Percentiles rank a stretch among this genome's conserved stretches.
These are phyloP conservation scores for Ophiostoma piceae DNA, from an alignment of 2,329 filamentous ascomycete species.

Conservation along the genomic window DNA sequence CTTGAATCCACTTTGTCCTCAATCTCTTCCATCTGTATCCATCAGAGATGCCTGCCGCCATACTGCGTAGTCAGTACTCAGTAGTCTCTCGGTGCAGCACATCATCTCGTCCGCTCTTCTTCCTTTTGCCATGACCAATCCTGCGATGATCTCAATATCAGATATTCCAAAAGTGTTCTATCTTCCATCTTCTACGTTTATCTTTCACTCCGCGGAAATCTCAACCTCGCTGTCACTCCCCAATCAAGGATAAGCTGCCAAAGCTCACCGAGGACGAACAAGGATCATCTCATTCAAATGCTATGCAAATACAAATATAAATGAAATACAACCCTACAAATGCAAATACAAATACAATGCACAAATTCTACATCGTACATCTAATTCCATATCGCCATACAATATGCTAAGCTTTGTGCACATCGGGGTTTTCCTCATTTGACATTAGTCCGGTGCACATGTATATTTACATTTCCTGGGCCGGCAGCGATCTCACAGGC, in stretches of 20 bases:
- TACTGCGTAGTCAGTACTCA: no score
- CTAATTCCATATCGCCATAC: neutral
- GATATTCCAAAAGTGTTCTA: neutral
- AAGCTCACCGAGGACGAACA: neutral
- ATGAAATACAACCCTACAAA: no score
- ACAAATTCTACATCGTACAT: neutral
- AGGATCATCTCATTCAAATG: no score
- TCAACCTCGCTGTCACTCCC: neutral
- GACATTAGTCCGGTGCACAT: neutral
- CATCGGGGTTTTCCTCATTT: neutral
- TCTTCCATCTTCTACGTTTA: neutral
- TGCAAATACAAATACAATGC: no score
- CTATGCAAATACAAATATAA: no score
- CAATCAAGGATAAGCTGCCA: neutral
- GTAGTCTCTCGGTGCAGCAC: neutral
- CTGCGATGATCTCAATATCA: slow-evolving; percentile 2
- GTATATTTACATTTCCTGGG: neutral
- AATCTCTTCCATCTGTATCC: neutral
- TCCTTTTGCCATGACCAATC: neutral
- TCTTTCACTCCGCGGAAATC: neutral
- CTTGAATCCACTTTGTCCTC: neutral
- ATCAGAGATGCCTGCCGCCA: neutral
- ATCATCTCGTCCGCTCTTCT: neutral
- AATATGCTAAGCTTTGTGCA: neutral
- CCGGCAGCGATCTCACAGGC: neutral